phyloP scores from a whole-genome alignment of 352 stramenopile genomes.

The Phytophthora vignae region DNA sequence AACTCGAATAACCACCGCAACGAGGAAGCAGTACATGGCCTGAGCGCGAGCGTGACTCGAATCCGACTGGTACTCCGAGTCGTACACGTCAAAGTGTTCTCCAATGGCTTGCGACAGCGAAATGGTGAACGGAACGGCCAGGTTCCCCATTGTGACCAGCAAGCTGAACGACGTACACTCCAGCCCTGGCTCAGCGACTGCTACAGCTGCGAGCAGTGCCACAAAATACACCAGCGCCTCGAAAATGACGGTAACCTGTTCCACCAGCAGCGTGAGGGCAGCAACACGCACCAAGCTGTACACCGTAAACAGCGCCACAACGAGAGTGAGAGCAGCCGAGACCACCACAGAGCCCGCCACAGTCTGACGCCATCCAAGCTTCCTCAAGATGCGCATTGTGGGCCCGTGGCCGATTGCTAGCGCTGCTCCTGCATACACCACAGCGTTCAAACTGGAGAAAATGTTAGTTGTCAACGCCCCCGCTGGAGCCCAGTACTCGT shows the following conservation, averaged over 20 bases:
- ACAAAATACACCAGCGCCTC: constrained; percentile 70
- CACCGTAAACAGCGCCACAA: constrained; percentile 60
- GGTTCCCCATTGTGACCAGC: constrained; percentile 63
- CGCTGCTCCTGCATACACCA: constrained; percentile 50
- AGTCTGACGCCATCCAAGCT: constrained; percentile 47
- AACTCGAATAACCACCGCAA: constrained; percentile 47
- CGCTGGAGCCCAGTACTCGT: constrained; percentile 61
- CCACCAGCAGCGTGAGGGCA: constrained; percentile 52
- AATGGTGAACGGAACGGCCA: constrained; percentile 58
- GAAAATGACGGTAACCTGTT: constrained; percentile 56
- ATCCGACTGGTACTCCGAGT: constrained; percentile 58
- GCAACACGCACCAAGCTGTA: constrained; percentile 66
- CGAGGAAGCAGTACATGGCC: constrained; percentile 57
- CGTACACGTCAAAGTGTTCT: constrained; percentile 67
- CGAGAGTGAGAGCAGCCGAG: constrained; percentile 45
- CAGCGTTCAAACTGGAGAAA: constrained; percentile 54
- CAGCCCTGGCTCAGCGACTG: constrained; percentile 53
- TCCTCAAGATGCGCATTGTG: constrained; percentile 30
- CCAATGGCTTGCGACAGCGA: constrained; percentile 74
- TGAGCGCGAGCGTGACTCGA: constrained; percentile 50
- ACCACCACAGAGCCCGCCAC: constrained; percentile 43
- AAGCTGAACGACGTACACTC: constrained; percentile 62
- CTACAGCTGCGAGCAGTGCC: constrained; percentile 52
- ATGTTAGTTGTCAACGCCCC: constrained; percentile 53
- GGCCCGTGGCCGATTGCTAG: constrained; percentile 27